Evolutionary conservation across 208 protist species (phyloP).

Genomic region (Crithidia brevicula): DNA sequence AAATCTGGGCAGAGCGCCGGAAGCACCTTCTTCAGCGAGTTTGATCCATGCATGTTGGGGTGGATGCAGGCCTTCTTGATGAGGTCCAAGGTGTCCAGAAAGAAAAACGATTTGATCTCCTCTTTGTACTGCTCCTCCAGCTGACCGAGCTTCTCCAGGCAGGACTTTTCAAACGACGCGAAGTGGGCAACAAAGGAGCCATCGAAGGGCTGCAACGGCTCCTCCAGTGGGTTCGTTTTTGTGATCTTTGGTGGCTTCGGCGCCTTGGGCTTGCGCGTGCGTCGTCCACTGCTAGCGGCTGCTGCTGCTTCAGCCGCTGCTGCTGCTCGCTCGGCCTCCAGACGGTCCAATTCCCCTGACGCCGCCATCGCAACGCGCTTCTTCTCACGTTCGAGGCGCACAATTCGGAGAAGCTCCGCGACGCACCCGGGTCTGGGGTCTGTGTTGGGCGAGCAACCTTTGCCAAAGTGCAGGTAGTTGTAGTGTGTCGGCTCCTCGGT

Average conservation of each 20-base stretch:
- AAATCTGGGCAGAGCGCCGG: conserved; percentile 87
- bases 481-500: conserved; percentile 88
- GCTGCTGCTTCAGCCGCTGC: conserved; percentile 23
- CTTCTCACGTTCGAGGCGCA: conserved; percentile 74
- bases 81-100: conserved; percentile 87
- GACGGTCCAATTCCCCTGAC: conserved; percentile 54
- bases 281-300: conserved; percentile 22
- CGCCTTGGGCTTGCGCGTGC: conserved; percentile 21
- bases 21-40: conserved; percentile 92
- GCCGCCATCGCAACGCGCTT: conserved; percentile 63
- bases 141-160: conserved; percentile 84
- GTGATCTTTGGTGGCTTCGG: conserved; percentile 49
- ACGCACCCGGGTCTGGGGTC: conserved; percentile 75
- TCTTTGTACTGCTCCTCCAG: conserved; percentile 77
- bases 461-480: conserved; percentile 90
- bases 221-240: conserved; percentile 42
- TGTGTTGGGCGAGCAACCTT: conserved; percentile 81
- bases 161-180: conserved; percentile 89
- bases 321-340: conserved; percentile 30
- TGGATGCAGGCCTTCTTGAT: conserved; percentile 82
- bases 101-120: conserved; percentile 84
- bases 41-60: conserved; percentile 85
- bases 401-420: conserved; percentile 82
- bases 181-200: conserved; percentile 90
- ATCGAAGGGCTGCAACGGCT: conserved; percentile 74